Conservation (phyloP, 2,329 filamentous ascomycete species). For the Colletotrichum shisoi region DNA sequence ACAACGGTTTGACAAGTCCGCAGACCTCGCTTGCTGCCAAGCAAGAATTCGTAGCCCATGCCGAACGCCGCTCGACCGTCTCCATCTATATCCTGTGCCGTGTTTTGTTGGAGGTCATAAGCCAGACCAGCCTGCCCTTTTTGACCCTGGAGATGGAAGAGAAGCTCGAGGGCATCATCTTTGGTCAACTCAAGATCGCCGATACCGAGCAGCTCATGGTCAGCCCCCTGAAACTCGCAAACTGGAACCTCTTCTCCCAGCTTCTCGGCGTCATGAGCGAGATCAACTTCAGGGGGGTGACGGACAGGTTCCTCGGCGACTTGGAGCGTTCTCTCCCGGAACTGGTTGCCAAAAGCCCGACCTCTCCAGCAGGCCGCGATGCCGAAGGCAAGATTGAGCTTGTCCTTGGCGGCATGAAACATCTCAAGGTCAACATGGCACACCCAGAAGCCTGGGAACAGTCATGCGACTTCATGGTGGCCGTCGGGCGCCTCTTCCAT, state of each 20-base stretch:
- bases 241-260: constrained; percentile 94
- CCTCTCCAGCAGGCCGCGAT: constrained; percentile 65
- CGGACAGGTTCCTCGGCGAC: constrained; percentile 81
- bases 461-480: constrained; percentile 87
- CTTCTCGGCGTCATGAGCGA: constrained; percentile 96
- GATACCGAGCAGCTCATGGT: constrained; percentile 81
- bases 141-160: constrained; percentile 93
- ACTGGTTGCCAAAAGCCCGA: constrained; percentile 72
- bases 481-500: constrained; percentile 81
- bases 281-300: constrained; percentile 85
- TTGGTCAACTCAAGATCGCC: constrained; percentile 89
- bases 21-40: constrained; percentile 56
- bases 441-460: constrained; percentile 81
- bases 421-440: constrained; percentile 78
- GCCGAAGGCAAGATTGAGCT: constrained; percentile 84
- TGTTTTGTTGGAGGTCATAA: constrained; percentile 91
- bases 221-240: constrained; percentile 86
- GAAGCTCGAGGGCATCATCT: constrained; percentile 93
- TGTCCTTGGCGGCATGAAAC: constrained; percentile 89
- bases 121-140: constrained; percentile 81
- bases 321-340: constrained; percentile 81
- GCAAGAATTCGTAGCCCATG: constrained; percentile 77
- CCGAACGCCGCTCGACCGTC: constrained; percentile 88
- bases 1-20: constrained; percentile 44
- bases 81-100: constrained; percentile 96